Conservation (phyloP, 345 rosid genomes). For the Salix purpurea region DNA sequence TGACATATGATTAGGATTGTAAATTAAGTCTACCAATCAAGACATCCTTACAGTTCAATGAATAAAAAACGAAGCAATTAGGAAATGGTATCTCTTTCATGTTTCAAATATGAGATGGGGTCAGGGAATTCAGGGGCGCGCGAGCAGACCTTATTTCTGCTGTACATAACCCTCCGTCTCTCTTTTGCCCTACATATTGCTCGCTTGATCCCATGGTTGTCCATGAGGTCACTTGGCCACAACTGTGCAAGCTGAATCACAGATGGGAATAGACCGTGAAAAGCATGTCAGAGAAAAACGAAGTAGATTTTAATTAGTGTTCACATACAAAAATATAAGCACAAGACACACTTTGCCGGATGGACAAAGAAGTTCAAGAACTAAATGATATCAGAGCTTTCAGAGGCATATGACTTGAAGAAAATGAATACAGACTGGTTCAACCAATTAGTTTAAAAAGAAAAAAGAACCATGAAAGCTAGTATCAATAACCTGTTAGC, state of each 20-base stretch:
- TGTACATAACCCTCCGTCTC: constrained; percentile 46
- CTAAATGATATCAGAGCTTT: background rate
- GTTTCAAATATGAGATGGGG: background rate
- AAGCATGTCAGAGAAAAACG: constrained; percentile 9
- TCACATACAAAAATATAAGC: background rate
- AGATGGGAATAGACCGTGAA: constrained; percentile 22
- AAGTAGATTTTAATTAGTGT: background rate
- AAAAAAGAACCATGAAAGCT: background rate
- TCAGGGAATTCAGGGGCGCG: background rate
- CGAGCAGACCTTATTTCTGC: constrained; percentile 40
- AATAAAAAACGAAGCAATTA: background rate
- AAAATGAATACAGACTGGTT: background rate
- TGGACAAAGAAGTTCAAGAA: background rate
- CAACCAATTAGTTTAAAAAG: background rate
- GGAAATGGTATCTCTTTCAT: background rate
- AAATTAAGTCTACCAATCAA: background rate
- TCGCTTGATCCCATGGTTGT: constrained; percentile 82
- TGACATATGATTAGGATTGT: background rate
- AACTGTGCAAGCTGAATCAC: constrained; percentile 68
- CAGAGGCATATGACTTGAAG: background rate
- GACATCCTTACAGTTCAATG: background rate
- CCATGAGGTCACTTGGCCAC: constrained; percentile 86
- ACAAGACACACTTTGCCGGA: background rate
- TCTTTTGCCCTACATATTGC: constrained; percentile 88
- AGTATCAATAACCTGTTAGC: background rate